Conservation (phyloP, 306 rosid species). For the Arachis stenosperma region DNA sequence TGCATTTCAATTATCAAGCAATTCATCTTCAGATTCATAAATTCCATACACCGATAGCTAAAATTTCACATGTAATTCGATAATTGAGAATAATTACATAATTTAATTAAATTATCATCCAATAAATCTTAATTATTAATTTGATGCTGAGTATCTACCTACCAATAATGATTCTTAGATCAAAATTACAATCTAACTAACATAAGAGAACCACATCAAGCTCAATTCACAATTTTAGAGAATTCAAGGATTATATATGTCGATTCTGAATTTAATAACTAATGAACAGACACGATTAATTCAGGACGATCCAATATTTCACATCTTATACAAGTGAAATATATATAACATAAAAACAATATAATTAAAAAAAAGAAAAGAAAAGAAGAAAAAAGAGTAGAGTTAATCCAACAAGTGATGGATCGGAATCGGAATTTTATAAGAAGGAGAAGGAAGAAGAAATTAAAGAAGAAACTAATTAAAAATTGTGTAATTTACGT, state of each 20-base stretch:
- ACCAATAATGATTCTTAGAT: not conserved
- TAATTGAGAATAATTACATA: no score
- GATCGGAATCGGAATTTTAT: conserved; percentile 13
- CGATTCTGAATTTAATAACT: conserved; percentile 25
- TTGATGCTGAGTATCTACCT: no score
- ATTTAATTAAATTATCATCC: no score
- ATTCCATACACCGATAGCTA: no score
- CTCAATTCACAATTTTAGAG: not conserved
- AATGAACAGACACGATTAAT: conserved; percentile 37
- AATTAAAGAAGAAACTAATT: not conserved
- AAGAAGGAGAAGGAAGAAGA: not conserved
- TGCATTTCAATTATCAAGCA: no score
- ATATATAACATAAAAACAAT: conserved; percentile 3
- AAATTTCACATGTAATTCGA: no score
- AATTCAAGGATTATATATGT: conserved; percentile 36
- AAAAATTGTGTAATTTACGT: conserved; percentile 48
- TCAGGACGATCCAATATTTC: conserved; percentile 46
- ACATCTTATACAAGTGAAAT: conserved; percentile 48
- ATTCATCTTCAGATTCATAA: no score
- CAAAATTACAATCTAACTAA: not conserved
- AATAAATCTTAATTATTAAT: no score
- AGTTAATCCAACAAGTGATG: conserved; percentile 5
- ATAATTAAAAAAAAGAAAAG: not conserved
- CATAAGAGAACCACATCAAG: not conserved
- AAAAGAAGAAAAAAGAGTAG: conserved; percentile 10